These are phyloP conservation scores for Penicillium dipodomyicola DNA, from an alignment of 495 filamentous ascomycete genomes.

Conservation along the genomic window DNA sequence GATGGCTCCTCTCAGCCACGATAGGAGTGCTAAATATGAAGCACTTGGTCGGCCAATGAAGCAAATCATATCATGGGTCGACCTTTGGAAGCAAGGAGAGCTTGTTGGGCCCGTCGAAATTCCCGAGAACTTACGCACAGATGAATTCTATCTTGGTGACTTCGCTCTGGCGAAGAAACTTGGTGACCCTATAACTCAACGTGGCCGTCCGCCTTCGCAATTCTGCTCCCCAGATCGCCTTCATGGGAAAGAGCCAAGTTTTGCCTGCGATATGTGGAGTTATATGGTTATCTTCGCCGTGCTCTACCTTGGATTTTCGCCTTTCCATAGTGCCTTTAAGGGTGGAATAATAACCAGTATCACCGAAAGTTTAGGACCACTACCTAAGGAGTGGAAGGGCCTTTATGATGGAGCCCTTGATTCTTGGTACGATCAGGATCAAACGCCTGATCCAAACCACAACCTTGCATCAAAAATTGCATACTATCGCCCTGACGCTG, in stretches of 20 bases:
- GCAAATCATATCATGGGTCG: constrained; percentile 15
- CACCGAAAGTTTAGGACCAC: constrained; percentile 14
- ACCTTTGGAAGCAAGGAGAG: constrained; percentile 20
- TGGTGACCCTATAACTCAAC: constrained; percentile 13
- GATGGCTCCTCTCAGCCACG: constrained; percentile 16
- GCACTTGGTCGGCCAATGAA: constrained; percentile 27
- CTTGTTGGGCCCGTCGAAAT: constrained; percentile 17
- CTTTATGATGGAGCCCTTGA: constrained; percentile 13
- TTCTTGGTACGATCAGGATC: constrained; percentile 18
- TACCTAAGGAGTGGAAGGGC: constrained; percentile 18
- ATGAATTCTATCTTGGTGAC: constrained; percentile 52
- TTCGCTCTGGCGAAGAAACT: constrained; percentile 46
- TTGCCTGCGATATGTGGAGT: constrained; percentile 21
- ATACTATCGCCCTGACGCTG: constrained; percentile 21
- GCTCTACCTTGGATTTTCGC: constrained; percentile 15
- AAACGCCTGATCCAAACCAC: constrained; percentile 8
- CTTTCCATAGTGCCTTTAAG: constrained; percentile 10
- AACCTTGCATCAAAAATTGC: constrained; percentile 22
- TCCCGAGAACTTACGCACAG: constrained; percentile 21
- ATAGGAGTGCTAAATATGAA: constrained; percentile 23
- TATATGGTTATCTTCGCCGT: constrained; percentile 16
- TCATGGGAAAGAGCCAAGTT: constrained; percentile 12
- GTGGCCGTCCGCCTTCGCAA: constrained; percentile 9
- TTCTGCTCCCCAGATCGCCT: constrained; percentile 20
- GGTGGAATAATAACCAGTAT: constrained; percentile 14